Conservation (phyloP, 1,139 yeast species). For the Wickerhamomyces sp. region DNA sequence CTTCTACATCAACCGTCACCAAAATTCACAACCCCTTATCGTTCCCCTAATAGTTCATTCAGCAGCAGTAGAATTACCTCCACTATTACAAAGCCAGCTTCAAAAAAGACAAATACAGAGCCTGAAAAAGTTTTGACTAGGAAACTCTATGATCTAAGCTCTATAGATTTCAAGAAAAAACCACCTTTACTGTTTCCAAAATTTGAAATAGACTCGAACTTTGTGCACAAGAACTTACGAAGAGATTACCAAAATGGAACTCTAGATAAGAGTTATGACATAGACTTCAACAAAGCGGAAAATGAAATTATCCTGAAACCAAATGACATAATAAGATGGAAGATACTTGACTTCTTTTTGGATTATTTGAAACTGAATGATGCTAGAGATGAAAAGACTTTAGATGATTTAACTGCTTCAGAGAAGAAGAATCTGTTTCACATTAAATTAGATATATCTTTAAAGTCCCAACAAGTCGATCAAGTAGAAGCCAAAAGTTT, state of each 20-base stretch:
- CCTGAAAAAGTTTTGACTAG: neutral
- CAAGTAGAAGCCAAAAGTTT: neutral
- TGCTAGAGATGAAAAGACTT: slow-evolving; percentile 1
- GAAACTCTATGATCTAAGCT: neutral
- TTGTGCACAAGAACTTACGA: slow-evolving; percentile 5
- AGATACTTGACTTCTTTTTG: slow-evolving; percentile 8
- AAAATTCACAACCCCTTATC: too few relatives aligned
- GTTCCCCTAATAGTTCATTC: too few relatives aligned
- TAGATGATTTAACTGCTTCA: neutral
- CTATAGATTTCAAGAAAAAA: neutral
- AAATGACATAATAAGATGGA: slow-evolving; percentile 6
- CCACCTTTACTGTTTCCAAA: slow-evolving; percentile 5
- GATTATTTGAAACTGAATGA: slow-evolving; percentile 9
- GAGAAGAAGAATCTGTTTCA: slow-evolving; percentile 10
- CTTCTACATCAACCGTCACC: too few relatives aligned
- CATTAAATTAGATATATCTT: slow-evolving; percentile 8
- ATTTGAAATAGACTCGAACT: slow-evolving; percentile 1
- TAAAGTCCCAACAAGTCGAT: neutral
- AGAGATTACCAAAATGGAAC: slow-evolving; percentile 4
- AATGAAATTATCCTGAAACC: slow-evolving; percentile 2
- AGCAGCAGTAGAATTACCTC: too few relatives aligned
- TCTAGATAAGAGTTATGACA: neutral
- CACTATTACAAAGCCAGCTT: neutral
- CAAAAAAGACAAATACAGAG: neutral
- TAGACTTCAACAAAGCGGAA: neutral